Percentiles rank a stretch among this genome's conserved stretches.
Evolutionary conservation across 345 rosid genomes (phyloP).

Genomic region (Brassica juncea): DNA sequence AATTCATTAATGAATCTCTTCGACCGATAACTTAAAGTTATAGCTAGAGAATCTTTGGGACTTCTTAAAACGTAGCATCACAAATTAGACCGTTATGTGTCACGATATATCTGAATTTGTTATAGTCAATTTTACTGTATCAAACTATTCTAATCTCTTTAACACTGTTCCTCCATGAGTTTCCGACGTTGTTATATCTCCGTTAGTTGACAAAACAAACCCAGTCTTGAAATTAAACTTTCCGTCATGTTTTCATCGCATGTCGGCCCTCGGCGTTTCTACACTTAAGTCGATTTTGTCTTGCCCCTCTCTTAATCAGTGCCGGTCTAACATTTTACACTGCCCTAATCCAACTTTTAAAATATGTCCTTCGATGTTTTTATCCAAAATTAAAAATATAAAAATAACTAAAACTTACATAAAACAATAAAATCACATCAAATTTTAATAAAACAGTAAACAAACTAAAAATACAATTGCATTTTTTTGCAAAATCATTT

Average conservation of each 20-base stretch:
- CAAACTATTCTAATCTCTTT: constrained; percentile 3
- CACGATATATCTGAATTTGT: constrained; percentile 15
- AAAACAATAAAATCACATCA: too few relatives aligned
- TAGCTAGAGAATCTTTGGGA: constrained; percentile 36
- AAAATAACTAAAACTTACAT: too few relatives aligned
- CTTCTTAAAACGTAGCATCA: constrained; percentile 21
- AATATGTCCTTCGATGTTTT: too few relatives aligned
- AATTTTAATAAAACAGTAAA: too few relatives aligned
- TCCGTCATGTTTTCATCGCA: not conserved
- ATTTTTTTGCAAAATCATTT: too few relatives aligned
- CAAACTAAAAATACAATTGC: too few relatives aligned
- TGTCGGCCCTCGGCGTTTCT: not conserved
- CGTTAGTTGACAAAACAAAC: constrained; percentile 25
- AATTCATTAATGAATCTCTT: constrained; percentile 11
- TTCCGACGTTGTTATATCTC: not conserved
- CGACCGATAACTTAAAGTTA: constrained; percentile 1
- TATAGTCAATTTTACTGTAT: not conserved
- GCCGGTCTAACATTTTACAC: too few relatives aligned
- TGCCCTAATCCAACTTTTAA: too few relatives aligned
- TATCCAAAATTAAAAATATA: too few relatives aligned
- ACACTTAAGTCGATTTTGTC: not conserved
- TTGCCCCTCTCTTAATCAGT: too few relatives aligned
- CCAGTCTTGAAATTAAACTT: not conserved
- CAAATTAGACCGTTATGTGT: constrained; percentile 33
- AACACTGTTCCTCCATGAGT: constrained; percentile 23